phyloP scores from a whole-genome alignment of 2,329 filamentous ascomycete genomes.

The Colletotrichum sp. region DNA sequence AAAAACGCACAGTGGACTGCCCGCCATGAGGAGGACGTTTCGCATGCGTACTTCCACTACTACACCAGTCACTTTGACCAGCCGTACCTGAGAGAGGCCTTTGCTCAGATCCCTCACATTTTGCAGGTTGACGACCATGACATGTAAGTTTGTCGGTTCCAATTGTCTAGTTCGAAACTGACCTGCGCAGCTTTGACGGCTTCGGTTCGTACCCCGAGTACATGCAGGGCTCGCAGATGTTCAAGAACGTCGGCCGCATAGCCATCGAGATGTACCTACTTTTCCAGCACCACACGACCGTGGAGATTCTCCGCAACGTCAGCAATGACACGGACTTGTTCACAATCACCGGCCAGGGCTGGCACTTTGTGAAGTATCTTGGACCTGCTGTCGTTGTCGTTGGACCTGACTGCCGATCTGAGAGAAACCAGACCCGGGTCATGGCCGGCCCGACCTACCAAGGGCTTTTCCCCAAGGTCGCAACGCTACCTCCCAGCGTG shows the following conservation, averaged over 20 bases:
- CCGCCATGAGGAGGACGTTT: conserved; percentile 92
- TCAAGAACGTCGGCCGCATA: conserved; percentile 96
- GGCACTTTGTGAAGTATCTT: conserved; percentile 98
- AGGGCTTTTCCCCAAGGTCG: conserved; percentile 94
- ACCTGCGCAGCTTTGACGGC: conserved; percentile 78
- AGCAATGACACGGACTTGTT: conserved; percentile 90
- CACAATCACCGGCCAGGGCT: conserved; percentile 94
- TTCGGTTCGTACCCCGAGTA: conserved; percentile 97
- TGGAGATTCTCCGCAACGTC: conserved; percentile 90
- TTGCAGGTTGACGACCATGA: conserved; percentile 96
- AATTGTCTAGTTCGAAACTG: conserved; percentile 13
- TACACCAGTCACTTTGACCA: conserved; percentile 99
- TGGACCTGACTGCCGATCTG: conserved; percentile 89
- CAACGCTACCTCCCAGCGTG: conserved; percentile 86
- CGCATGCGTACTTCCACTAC: conserved; percentile 97
- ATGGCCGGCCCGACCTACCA: conserved; percentile 97
- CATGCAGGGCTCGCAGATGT: conserved; percentile 97
- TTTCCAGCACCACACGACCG: conserved; percentile 96
- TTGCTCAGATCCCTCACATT: conserved; percentile 95
- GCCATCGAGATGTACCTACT: conserved; percentile 97
- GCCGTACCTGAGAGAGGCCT: conserved; percentile 90
- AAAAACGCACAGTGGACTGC: conserved; percentile 93
- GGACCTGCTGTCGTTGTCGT: conserved; percentile 90
- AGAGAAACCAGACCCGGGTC: conserved; percentile 88
- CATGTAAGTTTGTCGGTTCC: conserved; percentile 70